Evolutionary conservation across 768 basidiomycete genomes (phyloP).

Genomic region (Agaricus bisporus): DNA sequence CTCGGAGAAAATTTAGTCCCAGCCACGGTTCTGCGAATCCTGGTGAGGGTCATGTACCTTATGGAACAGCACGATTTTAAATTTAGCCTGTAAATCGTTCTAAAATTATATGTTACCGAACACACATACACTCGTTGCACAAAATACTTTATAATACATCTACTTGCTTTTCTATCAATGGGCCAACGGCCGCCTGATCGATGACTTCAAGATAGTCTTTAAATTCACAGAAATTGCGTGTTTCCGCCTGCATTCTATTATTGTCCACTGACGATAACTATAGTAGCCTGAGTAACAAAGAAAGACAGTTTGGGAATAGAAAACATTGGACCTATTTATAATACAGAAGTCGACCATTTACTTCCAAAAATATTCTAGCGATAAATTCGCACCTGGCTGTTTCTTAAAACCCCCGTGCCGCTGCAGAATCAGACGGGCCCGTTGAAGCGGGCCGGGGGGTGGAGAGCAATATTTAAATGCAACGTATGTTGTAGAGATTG

Average conservation of each 20-base stretch:
- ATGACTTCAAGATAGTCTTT: too few species aligned
- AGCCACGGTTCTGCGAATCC: not conserved
- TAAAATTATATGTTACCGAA: not conserved
- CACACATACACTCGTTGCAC: not conserved
- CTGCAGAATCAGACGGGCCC: too few species aligned
- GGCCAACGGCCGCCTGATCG: too few species aligned
- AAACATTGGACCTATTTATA: too few species aligned
- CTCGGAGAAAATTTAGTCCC: not conserved
- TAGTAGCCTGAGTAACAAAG: too few species aligned
- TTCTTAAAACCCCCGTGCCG: too few species aligned
- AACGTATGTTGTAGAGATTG: not conserved
- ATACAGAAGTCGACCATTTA: not conserved
- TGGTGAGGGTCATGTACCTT: not conserved
- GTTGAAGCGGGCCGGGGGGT: slow-evolving; percentile 1
- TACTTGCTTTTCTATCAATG: not conserved
- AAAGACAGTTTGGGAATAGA: too few species aligned
- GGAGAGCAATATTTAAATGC: not conserved
- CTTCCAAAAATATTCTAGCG: not conserved
- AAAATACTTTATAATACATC: not conserved
- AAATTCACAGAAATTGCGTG: too few species aligned
- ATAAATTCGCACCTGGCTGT: not conserved
- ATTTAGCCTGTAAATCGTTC: not conserved
- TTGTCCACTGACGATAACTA: too few species aligned
- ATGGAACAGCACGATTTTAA: slow-evolving; percentile 5
- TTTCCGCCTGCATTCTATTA: too few species aligned